Conservation (phyloP, 2,329 filamentous ascomycete species). For the Clarireedia sp. region DNA sequence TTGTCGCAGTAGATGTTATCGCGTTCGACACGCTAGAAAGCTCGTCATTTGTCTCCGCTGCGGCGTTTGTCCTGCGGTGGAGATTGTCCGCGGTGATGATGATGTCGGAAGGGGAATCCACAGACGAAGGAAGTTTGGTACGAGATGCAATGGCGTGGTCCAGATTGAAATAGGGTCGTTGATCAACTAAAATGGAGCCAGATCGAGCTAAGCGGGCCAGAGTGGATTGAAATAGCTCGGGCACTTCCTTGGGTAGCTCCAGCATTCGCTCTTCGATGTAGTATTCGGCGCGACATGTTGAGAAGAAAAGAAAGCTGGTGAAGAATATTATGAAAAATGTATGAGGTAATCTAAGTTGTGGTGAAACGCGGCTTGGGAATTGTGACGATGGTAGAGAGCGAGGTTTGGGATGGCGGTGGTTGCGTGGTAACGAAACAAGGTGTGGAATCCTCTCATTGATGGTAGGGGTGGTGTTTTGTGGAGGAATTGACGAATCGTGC, state of each 20-base stretch:
- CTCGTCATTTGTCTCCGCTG: background rate
- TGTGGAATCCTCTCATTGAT: background rate
- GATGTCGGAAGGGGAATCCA: background rate
- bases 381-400: slow-evolving; percentile 7
- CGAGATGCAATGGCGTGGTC: background rate
- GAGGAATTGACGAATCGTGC: background rate
- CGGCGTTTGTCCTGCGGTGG: background rate
- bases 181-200: slow-evolving; percentile 28
- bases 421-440: background rate
- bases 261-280: slow-evolving; percentile 25
- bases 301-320: slow-evolving; percentile 19
- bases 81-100: background rate
- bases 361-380: slow-evolving; percentile 11
- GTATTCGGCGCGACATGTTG: slow-evolving; percentile 15
- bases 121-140: background rate
- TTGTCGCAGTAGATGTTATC: slow-evolving; percentile 6
- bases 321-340: slow-evolving; percentile 16
- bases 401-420: background rate
- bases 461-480: background rate
- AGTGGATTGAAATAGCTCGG: slow-evolving; percentile 19
- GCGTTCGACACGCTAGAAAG: background rate
- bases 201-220: slow-evolving; percentile 23
- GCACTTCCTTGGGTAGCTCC: slow-evolving; percentile 14
- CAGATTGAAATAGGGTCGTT: slow-evolving; percentile 16
- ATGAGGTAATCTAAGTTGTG: slow-evolving; percentile 8